Conservation (phyloP, 345 rosid genomes). For the Triadica sebifera region DNA sequence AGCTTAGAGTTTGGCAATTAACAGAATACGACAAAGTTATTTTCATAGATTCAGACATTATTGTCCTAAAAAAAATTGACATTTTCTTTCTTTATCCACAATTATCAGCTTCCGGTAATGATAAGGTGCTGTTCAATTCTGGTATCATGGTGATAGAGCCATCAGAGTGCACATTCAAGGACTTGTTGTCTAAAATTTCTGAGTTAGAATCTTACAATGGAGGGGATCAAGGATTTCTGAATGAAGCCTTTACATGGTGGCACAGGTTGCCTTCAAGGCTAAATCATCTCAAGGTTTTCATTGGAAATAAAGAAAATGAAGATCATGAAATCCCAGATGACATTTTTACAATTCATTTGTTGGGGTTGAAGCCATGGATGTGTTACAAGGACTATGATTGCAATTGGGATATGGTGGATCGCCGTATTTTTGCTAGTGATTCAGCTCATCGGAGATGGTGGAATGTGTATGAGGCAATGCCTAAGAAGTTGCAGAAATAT, state of each 20-base stretch:
- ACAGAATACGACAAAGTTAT: slow-evolving; percentile 55
- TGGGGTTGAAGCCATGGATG: slow-evolving; percentile 91
- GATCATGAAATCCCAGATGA: slow-evolving; percentile 14
- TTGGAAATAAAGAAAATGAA: neutral
- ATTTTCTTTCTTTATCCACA: too few relatives aligned
- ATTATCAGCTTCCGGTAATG: slow-evolving; percentile 57
- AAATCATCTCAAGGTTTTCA: slow-evolving; percentile 53
- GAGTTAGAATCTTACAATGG: slow-evolving; percentile 62
- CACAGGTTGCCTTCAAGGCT: slow-evolving; percentile 58
- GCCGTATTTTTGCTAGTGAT: slow-evolving; percentile 60
- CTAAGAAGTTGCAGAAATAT: slow-evolving; percentile 43
- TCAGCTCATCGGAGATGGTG: slow-evolving; percentile 64
- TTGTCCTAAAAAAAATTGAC: slow-evolving; percentile 44
- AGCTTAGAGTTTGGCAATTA: slow-evolving; percentile 73
- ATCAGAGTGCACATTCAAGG: slow-evolving; percentile 59
- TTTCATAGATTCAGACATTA: slow-evolving; percentile 71
- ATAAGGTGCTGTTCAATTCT: slow-evolving; percentile 54
- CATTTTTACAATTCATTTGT: slow-evolving; percentile 52
- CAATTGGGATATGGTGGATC: slow-evolving; percentile 59
- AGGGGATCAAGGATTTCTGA: slow-evolving; percentile 88
- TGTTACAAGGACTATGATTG: slow-evolving; percentile 92
- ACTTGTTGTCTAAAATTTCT: slow-evolving; percentile 42
- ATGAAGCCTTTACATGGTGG: slow-evolving; percentile 85
- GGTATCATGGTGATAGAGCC: slow-evolving; percentile 93
- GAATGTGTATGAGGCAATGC: slow-evolving; percentile 64